Percentiles rank a stretch among this genome's conserved stretches.
phyloP scores from a whole-genome alignment of 2,329 filamentous ascomycete species.

The Nothopassalora personata region DNA sequence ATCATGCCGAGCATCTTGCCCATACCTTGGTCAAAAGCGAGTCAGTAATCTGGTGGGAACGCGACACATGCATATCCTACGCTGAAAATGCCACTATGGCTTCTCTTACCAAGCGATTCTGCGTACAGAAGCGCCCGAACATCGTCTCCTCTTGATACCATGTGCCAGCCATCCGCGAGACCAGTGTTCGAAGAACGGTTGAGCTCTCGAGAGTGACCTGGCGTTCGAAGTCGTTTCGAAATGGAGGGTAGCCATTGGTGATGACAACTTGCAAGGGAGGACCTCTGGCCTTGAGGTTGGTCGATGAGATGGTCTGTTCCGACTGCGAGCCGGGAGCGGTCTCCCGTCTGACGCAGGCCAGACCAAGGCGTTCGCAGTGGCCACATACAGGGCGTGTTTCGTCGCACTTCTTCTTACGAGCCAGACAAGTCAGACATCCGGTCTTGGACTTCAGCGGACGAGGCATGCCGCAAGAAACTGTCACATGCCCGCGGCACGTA shows the following conservation, averaged over 20 bases:
- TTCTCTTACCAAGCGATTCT: constrained; percentile 14
- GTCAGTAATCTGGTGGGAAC: neutral
- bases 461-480: neutral
- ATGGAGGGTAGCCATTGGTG: constrained; percentile 16
- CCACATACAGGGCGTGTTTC: constrained; percentile 85
- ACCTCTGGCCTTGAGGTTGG: constrained; percentile 9
- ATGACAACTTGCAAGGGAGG: constrained; percentile 2
- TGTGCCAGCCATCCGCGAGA: constrained; percentile 10
- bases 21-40: neutral
- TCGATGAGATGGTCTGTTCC: constrained; percentile 1
- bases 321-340: neutral
- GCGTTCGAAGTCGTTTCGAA: constrained; percentile 11
- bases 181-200: constrained; percentile 3
- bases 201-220: constrained; percentile 8
- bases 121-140: constrained; percentile 11
- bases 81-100: constrained; percentile 17
- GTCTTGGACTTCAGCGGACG: constrained; percentile 58
- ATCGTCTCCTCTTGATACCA: constrained; percentile 7
- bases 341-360: constrained; percentile 10
- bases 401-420: constrained; percentile 93
- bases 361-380: constrained; percentile 64
- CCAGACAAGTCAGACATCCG: constrained; percentile 82
- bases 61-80: neutral
- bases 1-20: neutral
- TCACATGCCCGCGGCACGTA: neutral